Conservation (phyloP, 164 flowering plant species). For the Piper longum region DNA sequence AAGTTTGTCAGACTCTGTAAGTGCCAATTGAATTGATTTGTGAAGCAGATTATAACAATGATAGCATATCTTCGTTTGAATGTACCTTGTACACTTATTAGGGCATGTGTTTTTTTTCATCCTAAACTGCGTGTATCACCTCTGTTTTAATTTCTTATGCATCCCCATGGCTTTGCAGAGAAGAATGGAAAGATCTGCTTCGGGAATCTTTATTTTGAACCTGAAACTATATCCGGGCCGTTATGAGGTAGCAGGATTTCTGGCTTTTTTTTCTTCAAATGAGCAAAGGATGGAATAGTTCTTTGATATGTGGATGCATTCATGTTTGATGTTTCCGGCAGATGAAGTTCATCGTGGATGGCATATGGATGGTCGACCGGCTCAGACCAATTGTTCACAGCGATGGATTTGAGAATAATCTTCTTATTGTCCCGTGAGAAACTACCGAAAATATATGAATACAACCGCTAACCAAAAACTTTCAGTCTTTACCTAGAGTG, state of each 20-base stretch:
- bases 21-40: too few species aligned
- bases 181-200: slow-evolving; percentile 57
- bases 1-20: too few species aligned
- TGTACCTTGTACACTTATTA: too few species aligned
- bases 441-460: too few species aligned
- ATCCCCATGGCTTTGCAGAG: slow-evolving; percentile 34
- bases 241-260: slow-evolving; percentile 47
- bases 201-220: slow-evolving; percentile 51
- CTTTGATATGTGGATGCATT: not conserved
- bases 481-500: too few species aligned
- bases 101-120: too few species aligned
- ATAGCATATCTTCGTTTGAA: too few species aligned
- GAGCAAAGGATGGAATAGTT: too few species aligned
- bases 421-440: slow-evolving; percentile 37
- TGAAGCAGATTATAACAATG: too few species aligned
- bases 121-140: too few species aligned
- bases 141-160: not conserved
- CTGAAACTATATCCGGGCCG: slow-evolving; percentile 78
- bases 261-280: too few species aligned
- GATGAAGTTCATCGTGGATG: slow-evolving; percentile 92
- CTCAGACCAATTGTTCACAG: slow-evolving; percentile 51
- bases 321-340: slow-evolving; percentile 11
- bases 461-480: too few species aligned
- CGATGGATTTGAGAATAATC: slow-evolving; percentile 59
- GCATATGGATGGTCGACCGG: slow-evolving; percentile 77